Percentiles rank a stretch among this genome's conserved stretches.
phyloP scores from a whole-genome alignment of 2,329 filamentous ascomycete genomes.

The Ophiostoma triangulosporum region DNA sequence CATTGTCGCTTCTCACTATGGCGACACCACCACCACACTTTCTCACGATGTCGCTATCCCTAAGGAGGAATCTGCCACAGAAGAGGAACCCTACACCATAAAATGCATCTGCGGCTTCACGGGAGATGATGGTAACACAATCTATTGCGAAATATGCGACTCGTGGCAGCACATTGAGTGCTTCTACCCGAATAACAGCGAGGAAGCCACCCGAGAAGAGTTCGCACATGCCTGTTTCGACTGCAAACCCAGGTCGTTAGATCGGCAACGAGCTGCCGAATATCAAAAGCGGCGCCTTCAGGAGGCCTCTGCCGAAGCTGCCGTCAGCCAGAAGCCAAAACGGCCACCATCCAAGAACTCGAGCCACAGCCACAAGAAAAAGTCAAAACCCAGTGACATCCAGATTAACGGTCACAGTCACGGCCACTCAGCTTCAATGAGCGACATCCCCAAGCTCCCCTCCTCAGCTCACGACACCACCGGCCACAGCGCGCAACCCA shows the following conservation, averaged over 20 bases:
- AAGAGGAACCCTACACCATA: conserved; percentile 83
- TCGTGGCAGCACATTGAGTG: conserved; percentile 98
- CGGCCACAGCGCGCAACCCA: conserved; percentile 36
- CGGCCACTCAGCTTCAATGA: conserved; percentile 44
- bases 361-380: conserved; percentile 57
- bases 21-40: not conserved
- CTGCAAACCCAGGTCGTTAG: conserved; percentile 66
- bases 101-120: conserved; percentile 92
- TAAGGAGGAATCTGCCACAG: conserved; percentile 42
- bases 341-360: conserved; percentile 65
- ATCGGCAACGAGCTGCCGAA: conserved; percentile 61
- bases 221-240: conserved; percentile 80
- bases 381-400: conserved; percentile 55
- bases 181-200: conserved; percentile 68
- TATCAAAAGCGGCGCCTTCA: conserved; percentile 49
- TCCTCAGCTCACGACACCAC: conserved; percentile 14
- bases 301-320: conserved; percentile 30
- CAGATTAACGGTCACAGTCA: conserved; percentile 59
- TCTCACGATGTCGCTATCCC: not conserved
- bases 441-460: conserved; percentile 37
- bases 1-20: not conserved
- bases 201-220: conserved; percentile 55
- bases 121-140: conserved; percentile 95
- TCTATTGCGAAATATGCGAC: conserved; percentile 89
- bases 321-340: conserved; percentile 57